Evolutionary conservation across 768 basidiomycete genomes (phyloP), one percentile per base, ranked within the genome.

Genomic region (Cystofilobasidium bisporidii): DNA sequence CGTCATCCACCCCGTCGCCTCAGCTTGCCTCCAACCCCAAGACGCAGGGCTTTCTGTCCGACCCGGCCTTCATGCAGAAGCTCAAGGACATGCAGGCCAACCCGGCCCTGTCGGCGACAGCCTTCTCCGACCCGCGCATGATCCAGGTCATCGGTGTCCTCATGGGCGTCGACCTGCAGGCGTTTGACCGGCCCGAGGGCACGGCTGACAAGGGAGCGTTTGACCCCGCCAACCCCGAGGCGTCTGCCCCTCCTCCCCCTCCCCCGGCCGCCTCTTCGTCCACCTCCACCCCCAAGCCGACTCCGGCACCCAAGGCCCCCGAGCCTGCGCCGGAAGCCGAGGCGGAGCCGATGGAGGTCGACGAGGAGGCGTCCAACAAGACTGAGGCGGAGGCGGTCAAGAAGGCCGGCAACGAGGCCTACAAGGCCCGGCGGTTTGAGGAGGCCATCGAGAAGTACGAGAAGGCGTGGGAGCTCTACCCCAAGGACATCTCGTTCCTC

Each of bases 151-250:
- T 97, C 53, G 93, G 93, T 69, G 93, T 85, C 15, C 82, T 90
- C 65, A 90, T 97, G 87, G 91, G 91, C 40, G 82, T 97, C 72
- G 91, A 97, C 78, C 83, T 97, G 86, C 89, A 77, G 57, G 90
- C 87, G 65, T 87, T 89, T 76, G 81, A 84, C 61, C 82, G 91
- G 65, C 85, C 87, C 22, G 89, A 90, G 79, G 91, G 88, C 41
- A 89, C 89, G 14, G 82, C 87, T 64, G 89, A 89, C 63, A 78
- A 87, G 57, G 53, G 53, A 3, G 40, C n/a, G 22, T 68, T 68
- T 45, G 67, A 68, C 56, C 67, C 67, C 14, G 28, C 28, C 20
- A 47, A 68, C 67, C 67, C 67, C 12, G 67, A 55, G 30, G 61
- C 61, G 22, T 68, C 67, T 12, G 67, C 53, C 3, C 63, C 63